phyloP scores from a whole-genome alignment of 225 moss, liverwort and hornwort genomes.

The Polytrichum commune region DNA sequence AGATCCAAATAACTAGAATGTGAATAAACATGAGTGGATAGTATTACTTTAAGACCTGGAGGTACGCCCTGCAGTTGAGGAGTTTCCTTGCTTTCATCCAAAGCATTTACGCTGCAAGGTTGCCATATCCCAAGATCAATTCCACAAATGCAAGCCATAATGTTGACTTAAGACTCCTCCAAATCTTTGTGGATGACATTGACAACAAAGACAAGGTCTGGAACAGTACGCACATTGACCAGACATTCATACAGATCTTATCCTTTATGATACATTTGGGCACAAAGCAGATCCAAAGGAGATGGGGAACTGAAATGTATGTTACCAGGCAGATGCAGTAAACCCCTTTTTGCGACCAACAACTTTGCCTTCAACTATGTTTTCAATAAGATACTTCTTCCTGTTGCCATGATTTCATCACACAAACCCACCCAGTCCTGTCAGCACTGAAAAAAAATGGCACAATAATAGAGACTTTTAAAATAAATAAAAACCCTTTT shows the following conservation, averaged over 20 bases:
- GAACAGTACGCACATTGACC: too few species aligned
- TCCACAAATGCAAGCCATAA: too few species aligned
- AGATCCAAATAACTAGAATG: not conserved
- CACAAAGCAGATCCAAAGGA: too few species aligned
- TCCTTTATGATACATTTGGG: too few species aligned
- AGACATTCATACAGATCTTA: too few species aligned
- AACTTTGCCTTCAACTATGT: constrained; percentile 58
- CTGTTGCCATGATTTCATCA: constrained; percentile 28
- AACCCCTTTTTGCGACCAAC: constrained; percentile 59
- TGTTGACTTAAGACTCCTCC: too few species aligned
- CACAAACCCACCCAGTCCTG: constrained; percentile 1
- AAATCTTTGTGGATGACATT: too few species aligned
- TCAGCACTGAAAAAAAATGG: too few species aligned
- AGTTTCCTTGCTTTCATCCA: constrained; percentile 64
- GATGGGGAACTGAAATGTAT: not conserved
- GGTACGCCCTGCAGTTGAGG: constrained; percentile 66
- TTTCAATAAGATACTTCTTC: constrained; percentile 68
- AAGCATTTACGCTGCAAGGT: constrained; percentile 47
- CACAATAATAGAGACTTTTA: too few species aligned
- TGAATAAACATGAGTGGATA: not conserved
- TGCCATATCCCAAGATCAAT: not conserved
- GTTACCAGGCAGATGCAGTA: constrained; percentile 61
- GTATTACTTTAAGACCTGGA: constrained; percentile 52
- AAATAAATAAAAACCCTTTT: too few species aligned
- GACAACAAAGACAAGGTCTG: too few species aligned